These are phyloP conservation scores for Pseudoneurospora amorphoporcata DNA, from an alignment of 495 filamentous ascomycete species.

Conservation along the genomic window DNA sequence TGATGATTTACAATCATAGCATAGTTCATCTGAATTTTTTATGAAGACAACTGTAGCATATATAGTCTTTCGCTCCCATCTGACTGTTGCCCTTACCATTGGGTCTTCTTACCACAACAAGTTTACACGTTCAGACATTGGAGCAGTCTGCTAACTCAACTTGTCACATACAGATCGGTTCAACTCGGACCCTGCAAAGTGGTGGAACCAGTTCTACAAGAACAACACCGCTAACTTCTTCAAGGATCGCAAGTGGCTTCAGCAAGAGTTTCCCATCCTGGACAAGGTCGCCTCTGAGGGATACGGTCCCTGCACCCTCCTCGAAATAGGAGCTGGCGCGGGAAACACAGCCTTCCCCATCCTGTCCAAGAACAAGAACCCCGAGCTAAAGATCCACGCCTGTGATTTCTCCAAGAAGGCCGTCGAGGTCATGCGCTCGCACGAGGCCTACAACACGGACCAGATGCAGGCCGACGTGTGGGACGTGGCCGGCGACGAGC, in stretches of 20 bases:
- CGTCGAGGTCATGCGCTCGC: conserved; percentile 73
- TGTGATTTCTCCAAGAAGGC: conserved; percentile 91
- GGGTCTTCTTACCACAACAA: not conserved
- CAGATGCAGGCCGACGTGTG: conserved; percentile 80
- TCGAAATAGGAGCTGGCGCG: conserved; percentile 91
- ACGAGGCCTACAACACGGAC: conserved; percentile 50
- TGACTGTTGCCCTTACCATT: conserved; percentile 27
- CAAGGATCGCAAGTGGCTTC: conserved; percentile 95
- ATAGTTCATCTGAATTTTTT: conserved; percentile 52
- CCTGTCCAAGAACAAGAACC: conserved; percentile 68
- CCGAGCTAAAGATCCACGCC: conserved; percentile 67
- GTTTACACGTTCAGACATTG: not conserved
- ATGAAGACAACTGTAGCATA: conserved; percentile 41
- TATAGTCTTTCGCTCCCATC: conserved; percentile 58
- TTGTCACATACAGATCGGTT: conserved; percentile 46
- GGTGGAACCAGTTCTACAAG: conserved; percentile 95
- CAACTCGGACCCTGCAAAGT: conserved; percentile 80
- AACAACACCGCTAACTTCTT: conserved; percentile 96
- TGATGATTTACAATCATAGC: conserved; percentile 49
- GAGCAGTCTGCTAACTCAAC: conserved; percentile 23
- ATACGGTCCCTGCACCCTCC: conserved; percentile 50
- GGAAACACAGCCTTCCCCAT: conserved; percentile 95
- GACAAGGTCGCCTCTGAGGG: conserved; percentile 53
- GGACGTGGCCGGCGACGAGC: conserved; percentile 61
- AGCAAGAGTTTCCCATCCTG: conserved; percentile 86